A percentile compares a stretch with the other conserved stretches of the same genome.
Evolutionary conservation across 257 asterid species (phyloP).

Genomic region (Gentiana macrophylla): DNA sequence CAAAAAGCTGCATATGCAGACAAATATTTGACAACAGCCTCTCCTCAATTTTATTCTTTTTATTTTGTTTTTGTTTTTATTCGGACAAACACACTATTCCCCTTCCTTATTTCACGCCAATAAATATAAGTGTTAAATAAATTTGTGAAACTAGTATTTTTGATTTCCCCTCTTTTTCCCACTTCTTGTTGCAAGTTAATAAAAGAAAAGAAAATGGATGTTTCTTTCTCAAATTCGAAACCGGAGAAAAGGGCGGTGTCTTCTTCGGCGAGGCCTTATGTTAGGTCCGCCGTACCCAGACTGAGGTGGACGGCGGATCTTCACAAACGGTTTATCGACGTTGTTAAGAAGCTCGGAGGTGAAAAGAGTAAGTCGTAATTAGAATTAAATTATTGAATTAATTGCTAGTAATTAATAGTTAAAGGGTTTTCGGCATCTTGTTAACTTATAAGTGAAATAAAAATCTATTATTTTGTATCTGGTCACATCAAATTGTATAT

Average conservation of each 20-base stretch:
- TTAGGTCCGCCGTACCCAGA: slow-evolving; percentile 53
- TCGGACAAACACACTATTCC: slow-evolving; percentile 11
- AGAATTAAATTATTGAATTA: no score
- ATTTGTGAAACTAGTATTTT: neutral
- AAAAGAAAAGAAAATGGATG: no score
- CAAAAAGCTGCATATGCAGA: slow-evolving; percentile 39
- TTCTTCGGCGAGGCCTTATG: slow-evolving; percentile 38
- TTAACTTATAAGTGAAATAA: no score
- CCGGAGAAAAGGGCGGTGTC: slow-evolving; percentile 7
- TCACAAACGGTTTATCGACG: slow-evolving; percentile 51
- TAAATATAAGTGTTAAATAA: slow-evolving; percentile 3
- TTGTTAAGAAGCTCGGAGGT: slow-evolving; percentile 64
- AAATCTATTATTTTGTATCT: no score
- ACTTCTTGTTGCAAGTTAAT: neutral
- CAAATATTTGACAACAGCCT: slow-evolving; percentile 36
- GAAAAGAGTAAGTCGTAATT: slow-evolving; percentile 39
- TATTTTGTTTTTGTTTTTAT: slow-evolving; percentile 35
- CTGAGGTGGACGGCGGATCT: slow-evolving; percentile 64
- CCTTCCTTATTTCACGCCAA: neutral
- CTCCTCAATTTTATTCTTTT: slow-evolving; percentile 33
- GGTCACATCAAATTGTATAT: no score
- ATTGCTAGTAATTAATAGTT: no score
- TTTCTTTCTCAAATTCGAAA: neutral
- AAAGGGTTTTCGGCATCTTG: no score
- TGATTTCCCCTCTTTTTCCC: neutral